Percentiles rank a stretch among this genome's conserved stretches.
These are phyloP conservation scores for Globisporangium emineosum DNA, from an alignment of 352 stramenopile genomes.

Conservation along the genomic window DNA sequence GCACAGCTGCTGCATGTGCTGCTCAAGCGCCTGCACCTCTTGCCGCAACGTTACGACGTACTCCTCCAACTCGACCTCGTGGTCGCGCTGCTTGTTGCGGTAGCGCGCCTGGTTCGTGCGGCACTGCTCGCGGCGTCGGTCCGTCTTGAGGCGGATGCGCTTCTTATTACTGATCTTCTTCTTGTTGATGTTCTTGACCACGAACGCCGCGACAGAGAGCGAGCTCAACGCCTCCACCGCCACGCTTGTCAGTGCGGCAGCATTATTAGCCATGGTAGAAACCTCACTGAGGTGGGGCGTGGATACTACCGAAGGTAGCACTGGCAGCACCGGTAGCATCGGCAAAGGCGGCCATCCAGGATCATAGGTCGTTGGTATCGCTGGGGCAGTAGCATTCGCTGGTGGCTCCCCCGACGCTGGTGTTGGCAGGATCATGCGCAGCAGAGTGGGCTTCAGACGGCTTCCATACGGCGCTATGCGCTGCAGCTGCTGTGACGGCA, in stretches of 20 bases:
- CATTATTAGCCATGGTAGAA: not conserved
- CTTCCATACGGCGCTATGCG: not conserved
- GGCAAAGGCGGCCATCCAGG: not conserved
- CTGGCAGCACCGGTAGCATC: not conserved
- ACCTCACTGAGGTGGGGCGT: not conserved
- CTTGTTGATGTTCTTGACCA: not conserved
- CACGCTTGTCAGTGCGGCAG: not conserved
- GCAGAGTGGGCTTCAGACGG: not conserved
- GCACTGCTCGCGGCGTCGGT: conserved; percentile 29
- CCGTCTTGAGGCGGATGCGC: conserved; percentile 24
- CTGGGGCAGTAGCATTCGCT: not conserved
- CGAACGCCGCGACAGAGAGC: not conserved
- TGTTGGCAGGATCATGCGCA: not conserved
- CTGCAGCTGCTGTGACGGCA: not conserved
- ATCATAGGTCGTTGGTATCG: not conserved
- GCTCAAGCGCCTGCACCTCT: conserved; percentile 23
- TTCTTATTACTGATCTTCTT: conserved; percentile 6
- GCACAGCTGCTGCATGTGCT: too few species aligned
- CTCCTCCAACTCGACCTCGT: conserved; percentile 17
- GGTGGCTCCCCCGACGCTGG: not conserved
- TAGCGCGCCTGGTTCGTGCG: conserved; percentile 33
- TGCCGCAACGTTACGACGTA: conserved; percentile 17
- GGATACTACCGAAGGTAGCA: not conserved
- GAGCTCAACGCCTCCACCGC: not conserved
- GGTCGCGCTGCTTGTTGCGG: conserved; percentile 23